phyloP scores from a whole-genome alignment of 352 stramenopile genomes.

The Saprolegnia parasitica region DNA sequence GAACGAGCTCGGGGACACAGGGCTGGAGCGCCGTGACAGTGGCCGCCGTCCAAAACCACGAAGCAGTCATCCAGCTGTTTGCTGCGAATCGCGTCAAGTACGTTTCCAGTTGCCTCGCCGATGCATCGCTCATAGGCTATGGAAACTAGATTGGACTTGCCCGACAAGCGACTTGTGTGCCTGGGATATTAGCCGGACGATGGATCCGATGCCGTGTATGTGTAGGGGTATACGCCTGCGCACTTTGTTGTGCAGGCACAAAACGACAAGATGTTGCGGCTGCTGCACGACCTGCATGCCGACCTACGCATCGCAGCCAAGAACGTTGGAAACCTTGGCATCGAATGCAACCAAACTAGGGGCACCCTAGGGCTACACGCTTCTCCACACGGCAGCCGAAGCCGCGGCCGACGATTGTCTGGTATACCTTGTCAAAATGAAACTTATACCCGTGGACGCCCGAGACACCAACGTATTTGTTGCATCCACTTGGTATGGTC shows the following conservation, averaged over 20 bases:
- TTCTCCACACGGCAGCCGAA: constrained; percentile 52
- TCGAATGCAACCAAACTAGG: background rate
- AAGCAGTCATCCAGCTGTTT: constrained; percentile 43
- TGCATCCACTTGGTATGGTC: constrained; percentile 35
- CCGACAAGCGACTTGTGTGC: constrained; percentile 37
- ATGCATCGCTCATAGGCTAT: background rate
- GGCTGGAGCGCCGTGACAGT: constrained; percentile 60
- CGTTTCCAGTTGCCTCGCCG: background rate
- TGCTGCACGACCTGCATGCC: constrained; percentile 36
- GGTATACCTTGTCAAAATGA: constrained; percentile 39
- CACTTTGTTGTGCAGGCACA: constrained; percentile 55
- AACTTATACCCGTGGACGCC: constrained; percentile 28
- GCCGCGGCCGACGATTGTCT: constrained; percentile 47
- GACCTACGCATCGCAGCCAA: constrained; percentile 46
- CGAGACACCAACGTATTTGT: constrained; percentile 20
- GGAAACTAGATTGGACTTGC: constrained; percentile 36
- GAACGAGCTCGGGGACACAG: constrained; percentile 16
- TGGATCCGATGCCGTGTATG: too few species aligned
- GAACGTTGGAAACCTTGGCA: constrained; percentile 39
- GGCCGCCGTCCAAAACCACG: constrained; percentile 51
- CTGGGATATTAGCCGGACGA: too few species aligned
- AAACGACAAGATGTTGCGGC: constrained; percentile 47
- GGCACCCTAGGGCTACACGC: constrained; percentile 40
- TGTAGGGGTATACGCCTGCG: constrained; percentile 45
- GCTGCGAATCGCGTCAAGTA: constrained; percentile 38